Base-by-base conservation (phyloP, 2,329 filamentous ascomycete species). In the Aspergillus pseudoglaucus region DNA sequence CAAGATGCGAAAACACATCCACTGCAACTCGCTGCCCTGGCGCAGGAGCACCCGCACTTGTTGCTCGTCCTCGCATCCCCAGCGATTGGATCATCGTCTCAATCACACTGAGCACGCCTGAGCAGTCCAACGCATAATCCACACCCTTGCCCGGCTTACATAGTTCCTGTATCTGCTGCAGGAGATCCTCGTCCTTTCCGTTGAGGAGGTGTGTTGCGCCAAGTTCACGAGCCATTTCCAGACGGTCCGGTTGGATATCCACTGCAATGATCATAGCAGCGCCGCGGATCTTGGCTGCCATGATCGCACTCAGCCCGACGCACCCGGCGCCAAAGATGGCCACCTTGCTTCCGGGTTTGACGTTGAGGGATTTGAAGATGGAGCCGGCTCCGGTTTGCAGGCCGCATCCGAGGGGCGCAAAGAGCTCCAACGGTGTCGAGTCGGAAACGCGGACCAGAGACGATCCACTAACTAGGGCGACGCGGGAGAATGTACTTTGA, bases 401-500 rank as follows among this genome's bases (percentile, higher is more conserved):
- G 2, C 64, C 59, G 39, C 65, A 68, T 2, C 64, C 65, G 12
- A 68, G 48, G 1, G 63, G 57, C 1, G 63, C 59, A 17, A 62
- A 56, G 4, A 61, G 33, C 17, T 50, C 51, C 35, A 66, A 42
- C 1, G 45, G 44, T 5, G 42, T 50, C 4, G 56, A 47, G 0
- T 50, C 47, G 7, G 56, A 47, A 3, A 60, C 53, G 6, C 56
- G 53, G 8, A 58, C 47, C 9, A 56, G 18, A 23, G 39, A 44
- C 15, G 42, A 45, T 2, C 57, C 58, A 39, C 61, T 62, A 14
- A 69, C 63, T 12, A 67, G 54, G 0, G 64, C 59, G 1, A 55
- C 46, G 18, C 53, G 57, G 2, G 63, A 57, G 47, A 71, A 71
- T n/a, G 58, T 63, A 14, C 58, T 63, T 45, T 72, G 68, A 1